These are phyloP conservation scores for Salix exigua DNA, from an alignment of 345 rosid genomes.

Conservation along the genomic window DNA sequence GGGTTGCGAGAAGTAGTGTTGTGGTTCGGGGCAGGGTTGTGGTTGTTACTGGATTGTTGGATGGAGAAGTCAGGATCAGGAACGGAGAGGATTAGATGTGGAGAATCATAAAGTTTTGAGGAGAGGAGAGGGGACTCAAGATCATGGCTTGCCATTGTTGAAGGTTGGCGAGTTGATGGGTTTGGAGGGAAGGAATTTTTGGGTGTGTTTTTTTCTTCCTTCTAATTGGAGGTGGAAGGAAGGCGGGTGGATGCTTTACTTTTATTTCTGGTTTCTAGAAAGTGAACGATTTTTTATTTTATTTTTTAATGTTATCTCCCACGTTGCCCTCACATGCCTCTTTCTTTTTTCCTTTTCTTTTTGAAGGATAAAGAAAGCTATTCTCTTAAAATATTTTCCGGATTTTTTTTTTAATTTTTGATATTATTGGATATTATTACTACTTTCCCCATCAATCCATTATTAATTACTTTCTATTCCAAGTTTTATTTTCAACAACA, in stretches of 20 bases:
- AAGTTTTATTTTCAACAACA: no score
- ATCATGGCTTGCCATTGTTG: conserved; percentile 51
- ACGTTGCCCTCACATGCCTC: neutral
- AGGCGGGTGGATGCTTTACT: no score
- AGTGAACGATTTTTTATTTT: no score
- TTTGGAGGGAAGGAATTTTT: neutral
- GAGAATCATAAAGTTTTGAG: conserved; percentile 36
- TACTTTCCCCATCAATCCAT: no score
- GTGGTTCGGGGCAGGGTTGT: neutral
- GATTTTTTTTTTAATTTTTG: no score
- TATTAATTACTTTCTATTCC: no score
- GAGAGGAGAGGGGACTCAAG: conserved; percentile 56
- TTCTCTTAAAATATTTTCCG: no score
- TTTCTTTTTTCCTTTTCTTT: no score
- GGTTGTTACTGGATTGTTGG: conserved; percentile 5
- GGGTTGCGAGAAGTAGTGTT: conserved; percentile 36
- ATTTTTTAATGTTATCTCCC: neutral
- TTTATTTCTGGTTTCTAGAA: neutral
- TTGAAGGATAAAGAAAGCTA: no score
- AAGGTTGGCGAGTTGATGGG: neutral
- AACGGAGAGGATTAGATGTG: conserved; percentile 47
- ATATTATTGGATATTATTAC: no score
- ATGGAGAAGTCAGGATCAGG: conserved; percentile 21
- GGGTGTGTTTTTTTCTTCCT: neutral
- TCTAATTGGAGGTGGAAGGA: neutral